Percentiles rank a stretch among this genome's conserved stretches.
Conservation (phyloP, 2,329 filamentous ascomycete genomes). For the Ilyonectria mors-panacis region DNA sequence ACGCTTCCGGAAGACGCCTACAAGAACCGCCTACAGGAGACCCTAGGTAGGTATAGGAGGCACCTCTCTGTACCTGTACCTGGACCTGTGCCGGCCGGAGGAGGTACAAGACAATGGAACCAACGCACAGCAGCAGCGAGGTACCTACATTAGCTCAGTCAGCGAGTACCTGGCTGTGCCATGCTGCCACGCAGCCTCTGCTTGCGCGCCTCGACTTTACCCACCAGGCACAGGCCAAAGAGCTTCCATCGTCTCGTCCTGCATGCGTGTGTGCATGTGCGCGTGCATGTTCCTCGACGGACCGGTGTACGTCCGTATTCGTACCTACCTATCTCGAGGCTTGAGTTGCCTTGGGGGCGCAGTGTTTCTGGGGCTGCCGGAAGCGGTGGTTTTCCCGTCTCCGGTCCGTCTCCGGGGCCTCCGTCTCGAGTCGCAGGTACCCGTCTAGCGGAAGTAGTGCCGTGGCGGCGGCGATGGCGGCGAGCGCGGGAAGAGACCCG, state of each 20-base stretch:
- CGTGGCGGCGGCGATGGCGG: constrained; percentile 15
- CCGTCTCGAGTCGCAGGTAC: neutral
- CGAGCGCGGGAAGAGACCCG: neutral
- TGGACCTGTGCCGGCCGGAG: neutral
- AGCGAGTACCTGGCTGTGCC: constrained; percentile 3
- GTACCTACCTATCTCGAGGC: neutral
- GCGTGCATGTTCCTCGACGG: neutral
- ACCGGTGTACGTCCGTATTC: constrained; percentile 3
- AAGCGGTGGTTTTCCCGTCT: constrained; percentile 24
- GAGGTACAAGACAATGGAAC: neutral
- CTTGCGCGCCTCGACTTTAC: neutral
- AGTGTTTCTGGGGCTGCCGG: neutral
- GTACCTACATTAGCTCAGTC: constrained; percentile 9
- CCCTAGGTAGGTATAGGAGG: too few species aligned
- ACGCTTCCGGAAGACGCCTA: neutral
- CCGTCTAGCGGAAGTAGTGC: constrained; percentile 12
- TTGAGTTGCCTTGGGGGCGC: too few species aligned
- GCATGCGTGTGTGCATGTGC: constrained; percentile 16
- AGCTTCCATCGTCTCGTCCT: neutral
- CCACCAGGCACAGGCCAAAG: neutral
- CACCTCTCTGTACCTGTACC: too few species aligned
- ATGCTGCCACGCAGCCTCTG: neutral
- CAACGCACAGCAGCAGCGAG: neutral
- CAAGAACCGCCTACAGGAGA: too few species aligned
- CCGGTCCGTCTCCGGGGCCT: constrained; percentile 17